Evolutionary conservation across 2,329 filamentous ascomycete genomes (phyloP), one percentile per base, ranked within the genome.

Genomic region (Lasiodiplodia sp.): DNA sequence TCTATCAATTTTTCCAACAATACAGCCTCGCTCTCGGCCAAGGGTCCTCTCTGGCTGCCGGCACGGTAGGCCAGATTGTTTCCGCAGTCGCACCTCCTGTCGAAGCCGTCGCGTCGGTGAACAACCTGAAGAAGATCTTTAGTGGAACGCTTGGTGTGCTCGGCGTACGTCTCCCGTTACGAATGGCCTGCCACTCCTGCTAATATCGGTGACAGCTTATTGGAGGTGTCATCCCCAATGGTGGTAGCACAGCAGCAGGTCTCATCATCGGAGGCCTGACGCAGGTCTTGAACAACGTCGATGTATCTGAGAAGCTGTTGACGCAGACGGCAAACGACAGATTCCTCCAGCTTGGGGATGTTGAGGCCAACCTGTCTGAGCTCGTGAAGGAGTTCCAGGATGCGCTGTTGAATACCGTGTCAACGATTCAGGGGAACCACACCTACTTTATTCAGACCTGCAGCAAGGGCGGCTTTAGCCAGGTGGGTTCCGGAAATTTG

Each of bases 291-390:
- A 60, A 60, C 56, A 60, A 60, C 56, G 37, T 60, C 37, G 56
- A 60, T n/a, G 37, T 60, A n/a, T 60, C 56, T 21, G 56, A 60
- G 56, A 60, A 60, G 21, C 56, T 60, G n/a, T 60, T 60, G 23
- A 60, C 56, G 6, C 56, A 60, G 23, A 60, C 56, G 1, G 56
- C 56, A 18, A 60, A 60, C 14, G 56, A 60, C 21, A 44, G 56
- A 4, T 60, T 60, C n/a, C 56, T 60, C 4, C 56, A 60, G 37
- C 12, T 60, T 11, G 56, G 56, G 7, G 56, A 60, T 34, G 28
- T 60, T 14, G 56, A 60, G 56, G 56, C 56, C 4, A 60, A 60
- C 14, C 21, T 60, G 21, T 60, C 56, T 11, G 56, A 60, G 12
- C 56, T 60, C 14, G 56, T 60, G n/a, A 60, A 44, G 37, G 37